Conservation (phyloP, 805 yeast species). For the Kockiozyma suomiensis region DNA sequence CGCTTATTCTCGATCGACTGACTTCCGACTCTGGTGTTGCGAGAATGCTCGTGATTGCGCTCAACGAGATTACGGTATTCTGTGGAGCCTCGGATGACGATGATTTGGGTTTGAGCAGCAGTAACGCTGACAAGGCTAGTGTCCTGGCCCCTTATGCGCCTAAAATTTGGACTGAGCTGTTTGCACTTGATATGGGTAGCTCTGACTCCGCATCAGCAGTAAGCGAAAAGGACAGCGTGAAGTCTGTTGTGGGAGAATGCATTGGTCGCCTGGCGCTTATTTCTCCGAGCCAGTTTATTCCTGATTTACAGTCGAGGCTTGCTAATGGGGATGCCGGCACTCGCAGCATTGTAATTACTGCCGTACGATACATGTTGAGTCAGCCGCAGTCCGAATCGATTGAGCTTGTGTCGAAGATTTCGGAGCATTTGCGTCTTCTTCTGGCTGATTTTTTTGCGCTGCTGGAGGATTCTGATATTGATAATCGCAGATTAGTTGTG, state of each 20-base stretch:
- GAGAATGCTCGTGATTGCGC: slow-evolving; percentile 41
- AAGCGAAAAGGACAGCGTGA: slow-evolving; percentile 24
- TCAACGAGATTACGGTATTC: slow-evolving; percentile 38
- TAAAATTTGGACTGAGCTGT: slow-evolving; percentile 35
- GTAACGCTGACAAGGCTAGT: background rate
- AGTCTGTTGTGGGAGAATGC: slow-evolving; percentile 28
- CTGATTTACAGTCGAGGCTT: slow-evolving; percentile 40
- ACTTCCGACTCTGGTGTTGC: slow-evolving; percentile 24
- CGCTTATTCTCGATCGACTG: slow-evolving; percentile 44
- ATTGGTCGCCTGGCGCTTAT: slow-evolving; percentile 35
- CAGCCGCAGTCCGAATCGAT: slow-evolving; percentile 35
- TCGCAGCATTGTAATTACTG: slow-evolving; percentile 42
- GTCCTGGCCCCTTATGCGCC: slow-evolving; percentile 26
- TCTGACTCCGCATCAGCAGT: slow-evolving; percentile 6
- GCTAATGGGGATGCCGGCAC: slow-evolving; percentile 31
- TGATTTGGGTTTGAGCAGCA: slow-evolving; percentile 1
- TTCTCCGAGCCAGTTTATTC: slow-evolving; percentile 41
- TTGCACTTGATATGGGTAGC: slow-evolving; percentile 16
- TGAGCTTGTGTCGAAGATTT: slow-evolving; percentile 33
- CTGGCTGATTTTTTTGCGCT: slow-evolving; percentile 38
- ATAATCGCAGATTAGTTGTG: slow-evolving; percentile 62
- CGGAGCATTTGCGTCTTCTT: slow-evolving; percentile 37
- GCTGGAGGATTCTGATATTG: slow-evolving; percentile 49
- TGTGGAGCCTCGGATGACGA: background rate
- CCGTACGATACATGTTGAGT: slow-evolving; percentile 46